phyloP scores from a whole-genome alignment of 1,284 basidiomycete species.

The Melanopsichium pennsylvanicum region DNA sequence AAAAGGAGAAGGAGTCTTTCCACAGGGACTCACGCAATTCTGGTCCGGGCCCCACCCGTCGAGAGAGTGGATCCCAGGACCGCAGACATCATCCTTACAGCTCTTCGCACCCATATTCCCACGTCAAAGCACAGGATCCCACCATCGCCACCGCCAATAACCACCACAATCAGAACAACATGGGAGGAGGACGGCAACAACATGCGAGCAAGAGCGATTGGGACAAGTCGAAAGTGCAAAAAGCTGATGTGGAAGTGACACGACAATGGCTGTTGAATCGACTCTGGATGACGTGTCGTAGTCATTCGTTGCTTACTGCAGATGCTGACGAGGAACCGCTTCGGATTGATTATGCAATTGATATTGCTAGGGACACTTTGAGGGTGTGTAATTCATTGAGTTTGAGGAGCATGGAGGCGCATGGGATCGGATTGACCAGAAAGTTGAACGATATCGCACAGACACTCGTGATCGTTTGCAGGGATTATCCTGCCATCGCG shows the following conservation, averaged over 20 bases:
- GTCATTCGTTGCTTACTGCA: constrained; percentile 36
- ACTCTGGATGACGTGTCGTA: constrained; percentile 50
- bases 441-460: constrained; percentile 58
- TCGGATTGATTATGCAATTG: constrained; percentile 48
- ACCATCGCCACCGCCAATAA: no score
- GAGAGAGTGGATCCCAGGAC: background rate
- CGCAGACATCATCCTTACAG: constrained; percentile 23
- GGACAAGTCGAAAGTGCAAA: constrained; percentile 47
- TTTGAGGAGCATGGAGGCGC: constrained; percentile 52
- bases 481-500: constrained; percentile 45
- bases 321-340: constrained; percentile 36
- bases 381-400: constrained; percentile 49
- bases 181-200: constrained; percentile 6
- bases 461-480: constrained; percentile 51
- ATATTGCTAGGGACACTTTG: constrained; percentile 52
- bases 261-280: constrained; percentile 55
- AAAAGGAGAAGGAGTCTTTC: constrained; percentile 34
- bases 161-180: constrained; percentile 1
- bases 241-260: constrained; percentile 56
- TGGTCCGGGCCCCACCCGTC: constrained; percentile 4
- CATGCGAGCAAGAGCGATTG: constrained; percentile 16
- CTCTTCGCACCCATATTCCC: background rate
- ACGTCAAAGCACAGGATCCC: no score
- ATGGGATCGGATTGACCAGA: constrained; percentile 50
- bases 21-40: constrained; percentile 1